Percentiles rank a stretch among this genome's conserved stretches.
Evolutionary conservation across 2,329 filamentous ascomycete species (phyloP).

Genomic region (Aspergillus oerlinghausenensis): DNA sequence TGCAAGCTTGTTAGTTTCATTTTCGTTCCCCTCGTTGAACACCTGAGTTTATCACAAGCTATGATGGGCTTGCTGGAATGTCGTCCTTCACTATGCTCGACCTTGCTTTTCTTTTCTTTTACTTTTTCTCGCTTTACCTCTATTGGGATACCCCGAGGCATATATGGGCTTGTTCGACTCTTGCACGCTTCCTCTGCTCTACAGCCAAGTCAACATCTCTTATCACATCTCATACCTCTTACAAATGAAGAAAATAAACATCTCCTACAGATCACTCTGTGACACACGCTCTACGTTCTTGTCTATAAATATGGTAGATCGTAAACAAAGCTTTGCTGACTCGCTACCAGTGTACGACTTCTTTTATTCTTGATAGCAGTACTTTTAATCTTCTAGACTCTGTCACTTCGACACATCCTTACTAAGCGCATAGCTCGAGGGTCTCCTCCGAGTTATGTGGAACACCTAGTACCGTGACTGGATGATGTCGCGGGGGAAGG

Average conservation of each 20-base stretch:
- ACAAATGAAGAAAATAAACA: background rate
- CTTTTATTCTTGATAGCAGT: background rate
- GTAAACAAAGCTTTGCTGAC: background rate
- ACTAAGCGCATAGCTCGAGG: background rate
- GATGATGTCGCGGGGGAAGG: conserved; percentile 22
- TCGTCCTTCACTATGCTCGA: background rate
- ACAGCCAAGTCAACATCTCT: background rate
- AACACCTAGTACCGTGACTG: conserved; percentile 9
- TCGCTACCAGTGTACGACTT: background rate
- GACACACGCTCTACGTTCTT: background rate
- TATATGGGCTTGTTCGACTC: conserved; percentile 4
- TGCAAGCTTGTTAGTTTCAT: background rate
- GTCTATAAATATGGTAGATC: background rate
- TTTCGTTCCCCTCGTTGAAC: background rate
- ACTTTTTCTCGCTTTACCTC: background rate
- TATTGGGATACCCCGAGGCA: conserved; percentile 29
- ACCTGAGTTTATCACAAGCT: background rate
- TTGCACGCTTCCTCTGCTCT: conserved; percentile 4
- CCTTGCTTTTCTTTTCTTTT: background rate
- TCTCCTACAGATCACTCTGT: background rate
- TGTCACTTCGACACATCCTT: background rate
- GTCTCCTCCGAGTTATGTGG: background rate
- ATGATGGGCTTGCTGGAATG: background rate
- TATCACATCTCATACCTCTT: no score
- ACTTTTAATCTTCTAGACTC: background rate